A percentile compares a stretch with the other conserved stretches of the same genome.
phyloP scores from a whole-genome alignment of 108 stramenopile genomes.

The Nitzschia sp. region DNA sequence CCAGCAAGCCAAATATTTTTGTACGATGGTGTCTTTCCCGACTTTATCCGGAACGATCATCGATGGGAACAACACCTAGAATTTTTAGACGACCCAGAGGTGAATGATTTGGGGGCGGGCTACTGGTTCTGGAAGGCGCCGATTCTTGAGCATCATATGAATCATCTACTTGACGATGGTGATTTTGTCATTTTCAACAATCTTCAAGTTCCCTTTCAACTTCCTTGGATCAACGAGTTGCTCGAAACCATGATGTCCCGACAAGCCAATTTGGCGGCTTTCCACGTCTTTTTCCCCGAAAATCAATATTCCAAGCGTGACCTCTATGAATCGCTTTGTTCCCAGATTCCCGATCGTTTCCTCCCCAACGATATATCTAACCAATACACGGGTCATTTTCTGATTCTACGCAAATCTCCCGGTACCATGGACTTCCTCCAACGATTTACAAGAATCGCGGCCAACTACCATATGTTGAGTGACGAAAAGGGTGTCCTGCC shows the following conservation, averaged over 20 bases:
- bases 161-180: background rate
- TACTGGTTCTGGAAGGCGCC: slow-evolving; percentile 22
- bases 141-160: slow-evolving; percentile 3
- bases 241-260: background rate
- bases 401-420: slow-evolving; percentile 3
- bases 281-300: background rate
- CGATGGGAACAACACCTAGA: slow-evolving; percentile 12
- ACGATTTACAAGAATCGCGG: background rate
- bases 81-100: background rate
- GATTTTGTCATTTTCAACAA: slow-evolving; percentile 6
- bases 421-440: background rate
- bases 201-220: background rate
- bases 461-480: slow-evolving; percentile 6
- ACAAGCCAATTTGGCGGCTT: background rate
- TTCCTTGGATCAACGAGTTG: background rate
- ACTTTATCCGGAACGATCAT: slow-evolving; percentile 4
- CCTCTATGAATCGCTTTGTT: background rate
- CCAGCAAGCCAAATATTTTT: background rate
- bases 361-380: background rate
- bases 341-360: background rate
- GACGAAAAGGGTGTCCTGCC: slow-evolving; percentile 3
- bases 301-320: slow-evolving; percentile 12
- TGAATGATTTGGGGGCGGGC: background rate
- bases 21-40: slow-evolving; percentile 11
- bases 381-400: slow-evolving; percentile 1